phyloP scores from a whole-genome alignment of 805 yeast species.

The Spencermartinsiella europaea region DNA sequence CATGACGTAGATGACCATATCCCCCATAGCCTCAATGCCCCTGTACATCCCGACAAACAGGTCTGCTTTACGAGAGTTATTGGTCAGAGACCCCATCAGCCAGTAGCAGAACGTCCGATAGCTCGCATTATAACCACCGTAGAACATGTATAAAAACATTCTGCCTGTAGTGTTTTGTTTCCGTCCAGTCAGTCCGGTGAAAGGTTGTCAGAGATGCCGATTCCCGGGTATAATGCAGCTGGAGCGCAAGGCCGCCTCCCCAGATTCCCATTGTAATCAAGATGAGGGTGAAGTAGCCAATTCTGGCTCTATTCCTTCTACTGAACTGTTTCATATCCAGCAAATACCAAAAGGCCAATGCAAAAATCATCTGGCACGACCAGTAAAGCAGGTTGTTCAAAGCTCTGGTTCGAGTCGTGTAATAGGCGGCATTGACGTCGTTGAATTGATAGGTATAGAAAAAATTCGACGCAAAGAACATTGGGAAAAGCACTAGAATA shows the following conservation, averaged over 20 bases:
- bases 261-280: slow-evolving; percentile 40
- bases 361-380: slow-evolving; percentile 55
- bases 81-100: slow-evolving; percentile 53
- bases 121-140: slow-evolving; percentile 53
- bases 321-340: slow-evolving; percentile 40
- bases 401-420: slow-evolving; percentile 56
- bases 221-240: slow-evolving; percentile 27
- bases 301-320: slow-evolving; percentile 42
- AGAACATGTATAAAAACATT: slow-evolving; percentile 55
- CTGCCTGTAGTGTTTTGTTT: slow-evolving; percentile 48
- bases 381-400: slow-evolving; percentile 56
- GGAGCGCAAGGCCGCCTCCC: slow-evolving; percentile 30
- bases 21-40: slow-evolving; percentile 58
- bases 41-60: slow-evolving; percentile 57
- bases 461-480: slow-evolving; percentile 60
- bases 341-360: slow-evolving; percentile 40
- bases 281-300: slow-evolving; percentile 41
- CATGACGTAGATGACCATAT: slow-evolving; percentile 54
- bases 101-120: slow-evolving; percentile 55
- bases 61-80: slow-evolving; percentile 49
- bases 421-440: slow-evolving; percentile 49
- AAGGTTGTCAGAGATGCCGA: slow-evolving; percentile 3
- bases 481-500: slow-evolving; percentile 49
- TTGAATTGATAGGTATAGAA: slow-evolving; percentile 61
- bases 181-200: slow-evolving; percentile 42